A percentile compares a stretch with the other conserved stretches of the same genome.
Conservation (phyloP, 164 flowering plant genomes). For the Hamamelis virginiana region DNA sequence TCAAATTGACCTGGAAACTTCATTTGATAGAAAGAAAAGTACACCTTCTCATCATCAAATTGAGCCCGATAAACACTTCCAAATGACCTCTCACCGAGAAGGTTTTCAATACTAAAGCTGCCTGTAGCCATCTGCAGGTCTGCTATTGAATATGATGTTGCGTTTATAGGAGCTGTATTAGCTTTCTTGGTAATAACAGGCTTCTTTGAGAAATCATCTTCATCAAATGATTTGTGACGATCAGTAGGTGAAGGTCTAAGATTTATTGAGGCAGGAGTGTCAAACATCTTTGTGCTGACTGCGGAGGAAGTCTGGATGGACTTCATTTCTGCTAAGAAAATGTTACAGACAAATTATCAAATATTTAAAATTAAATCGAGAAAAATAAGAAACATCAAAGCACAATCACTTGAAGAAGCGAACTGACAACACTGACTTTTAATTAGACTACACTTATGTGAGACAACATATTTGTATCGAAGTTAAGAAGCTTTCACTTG, state of each 20-base stretch:
- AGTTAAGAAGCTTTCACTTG: too few species aligned
- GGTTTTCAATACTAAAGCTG: conserved; percentile 78
- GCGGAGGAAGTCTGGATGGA: conserved; percentile 51
- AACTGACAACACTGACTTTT: too few species aligned
- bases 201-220: conserved; percentile 58
- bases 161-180: conserved; percentile 45
- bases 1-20: not conserved
- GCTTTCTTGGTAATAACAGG: conserved; percentile 58
- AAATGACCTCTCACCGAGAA: conserved; percentile 86
- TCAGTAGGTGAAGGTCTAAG: conserved; percentile 88
- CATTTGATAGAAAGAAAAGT: not conserved
- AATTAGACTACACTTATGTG: not conserved
- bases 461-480: too few species aligned
- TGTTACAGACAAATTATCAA: not conserved
- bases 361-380: not conserved
- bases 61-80: conserved; percentile 96
- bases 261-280: conserved; percentile 53
- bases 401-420: not conserved
- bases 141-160: conserved; percentile 69
- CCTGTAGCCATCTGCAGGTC: conserved; percentile 94
- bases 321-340: conserved; percentile 66
- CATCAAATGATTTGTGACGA: conserved; percentile 85
- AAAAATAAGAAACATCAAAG: not conserved
- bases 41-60: conserved; percentile 87
- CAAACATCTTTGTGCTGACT: conserved; percentile 41